Evolutionary conservation across 805 yeast species (phyloP).

Genomic region (Candida ponderosae): DNA sequence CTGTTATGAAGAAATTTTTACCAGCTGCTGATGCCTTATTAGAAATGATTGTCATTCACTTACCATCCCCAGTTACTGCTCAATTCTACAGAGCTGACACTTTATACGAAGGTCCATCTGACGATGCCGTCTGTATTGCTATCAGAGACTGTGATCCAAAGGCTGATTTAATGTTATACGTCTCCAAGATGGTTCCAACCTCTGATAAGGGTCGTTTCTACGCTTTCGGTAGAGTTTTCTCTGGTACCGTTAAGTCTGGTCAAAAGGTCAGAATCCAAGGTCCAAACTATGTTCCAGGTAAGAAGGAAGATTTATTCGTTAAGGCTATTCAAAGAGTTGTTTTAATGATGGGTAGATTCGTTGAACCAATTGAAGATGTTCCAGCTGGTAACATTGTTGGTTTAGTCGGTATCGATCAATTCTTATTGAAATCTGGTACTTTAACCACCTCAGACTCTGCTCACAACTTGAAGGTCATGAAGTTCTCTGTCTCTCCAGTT

Average conservation of each 20-base stretch:
- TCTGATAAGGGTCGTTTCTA: constrained; percentile 99
- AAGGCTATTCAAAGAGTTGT: constrained; percentile 99
- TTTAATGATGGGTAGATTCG: constrained; percentile 98
- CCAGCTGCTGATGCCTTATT: constrained; percentile 99
- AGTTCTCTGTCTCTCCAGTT: constrained; percentile 99
- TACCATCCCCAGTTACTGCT: constrained; percentile 99
- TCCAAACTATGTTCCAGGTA: constrained; percentile 98
- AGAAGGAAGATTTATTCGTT: constrained; percentile 94
- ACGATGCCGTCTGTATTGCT: constrained; percentile 83
- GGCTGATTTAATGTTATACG: constrained; percentile 98
- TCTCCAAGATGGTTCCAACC: constrained; percentile 99
- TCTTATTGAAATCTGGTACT: constrained; percentile 99
- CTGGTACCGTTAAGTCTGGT: constrained; percentile 99
- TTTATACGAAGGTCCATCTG: constrained; percentile 97
- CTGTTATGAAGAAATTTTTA: constrained; percentile 98
- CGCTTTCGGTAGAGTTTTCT: constrained; percentile 99
- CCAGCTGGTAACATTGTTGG: constrained; percentile 99
- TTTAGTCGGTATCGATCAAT: constrained; percentile 99
- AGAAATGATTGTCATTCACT: constrained; percentile 97
- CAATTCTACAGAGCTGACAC: constrained; percentile 99
- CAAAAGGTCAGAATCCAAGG: constrained; percentile 99
- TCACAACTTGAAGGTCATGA: constrained; percentile 99
- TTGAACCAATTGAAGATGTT: constrained; percentile 97
- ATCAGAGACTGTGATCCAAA: constrained; percentile 98
- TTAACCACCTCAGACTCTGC: constrained; percentile 93